phyloP scores from a whole-genome alignment of 768 basidiomycete genomes.

The Clitopilus hobsonii region DNA sequence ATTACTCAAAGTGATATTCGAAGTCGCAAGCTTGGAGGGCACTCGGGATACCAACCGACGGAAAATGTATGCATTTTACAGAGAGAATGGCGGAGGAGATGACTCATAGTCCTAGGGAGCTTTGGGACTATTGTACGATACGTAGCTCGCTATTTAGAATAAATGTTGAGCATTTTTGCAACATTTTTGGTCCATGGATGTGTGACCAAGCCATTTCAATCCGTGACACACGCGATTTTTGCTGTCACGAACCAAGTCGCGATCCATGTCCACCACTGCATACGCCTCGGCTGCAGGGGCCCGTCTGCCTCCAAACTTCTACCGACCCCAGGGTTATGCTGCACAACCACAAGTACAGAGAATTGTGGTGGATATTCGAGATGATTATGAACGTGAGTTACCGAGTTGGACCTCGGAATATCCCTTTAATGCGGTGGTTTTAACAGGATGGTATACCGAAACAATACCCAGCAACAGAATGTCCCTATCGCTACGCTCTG shows the following conservation, averaged over 20 bases:
- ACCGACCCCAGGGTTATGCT: slow-evolving; percentile 21
- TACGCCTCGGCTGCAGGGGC: not conserved
- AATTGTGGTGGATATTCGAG: slow-evolving; percentile 45
- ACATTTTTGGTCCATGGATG: slow-evolving; percentile 2
- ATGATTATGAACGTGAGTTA: slow-evolving; percentile 72
- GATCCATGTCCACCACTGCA: slow-evolving; percentile 4
- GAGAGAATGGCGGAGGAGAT: slow-evolving; percentile 47
- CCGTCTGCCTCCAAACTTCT: slow-evolving; percentile 18
- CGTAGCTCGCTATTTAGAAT: too few relatives aligned
- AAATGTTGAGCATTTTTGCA: slow-evolving; percentile 6
- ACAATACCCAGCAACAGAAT: slow-evolving; percentile 77
- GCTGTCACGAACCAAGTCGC: slow-evolving; percentile 6
- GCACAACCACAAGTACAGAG: slow-evolving; percentile 16
- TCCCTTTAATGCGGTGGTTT: slow-evolving; percentile 6
- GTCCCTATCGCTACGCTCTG: slow-evolving; percentile 84
- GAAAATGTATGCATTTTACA: slow-evolving; percentile 82
- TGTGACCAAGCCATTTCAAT: too few relatives aligned
- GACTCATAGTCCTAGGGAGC: slow-evolving; percentile 15
- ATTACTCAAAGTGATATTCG: slow-evolving; percentile 63
- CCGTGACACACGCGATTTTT: slow-evolving; percentile 19
- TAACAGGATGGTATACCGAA: slow-evolving; percentile 83
- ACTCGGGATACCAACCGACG: slow-evolving; percentile 75
- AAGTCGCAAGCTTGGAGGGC: slow-evolving; percentile 67
- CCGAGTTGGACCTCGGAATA: too few relatives aligned
- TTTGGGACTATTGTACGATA: too few relatives aligned